Evolutionary conservation across 2,329 filamentous ascomycete genomes (phyloP), one percentile per base, ranked within the genome.

Genomic region (Laburnicola sp.): DNA sequence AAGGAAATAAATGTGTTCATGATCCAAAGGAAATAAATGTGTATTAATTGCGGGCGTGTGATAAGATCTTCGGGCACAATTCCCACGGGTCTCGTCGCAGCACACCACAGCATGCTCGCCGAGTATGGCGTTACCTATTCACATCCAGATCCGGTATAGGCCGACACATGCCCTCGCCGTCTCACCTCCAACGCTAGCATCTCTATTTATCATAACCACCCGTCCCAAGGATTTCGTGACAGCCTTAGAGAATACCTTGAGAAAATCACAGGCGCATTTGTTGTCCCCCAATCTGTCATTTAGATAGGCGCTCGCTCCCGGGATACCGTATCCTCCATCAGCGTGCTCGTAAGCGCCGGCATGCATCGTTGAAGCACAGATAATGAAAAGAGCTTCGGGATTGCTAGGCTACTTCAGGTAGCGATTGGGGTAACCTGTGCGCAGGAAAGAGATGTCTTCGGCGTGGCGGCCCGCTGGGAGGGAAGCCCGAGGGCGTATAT

Each of bases 401-500:
- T 31, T 21, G 16, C 8, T 35, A 5, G 16, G 39, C 38, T 50
- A 37, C 47, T n/a, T 21, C 4, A 49, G 31, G 38, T 52, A 57
- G 50, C 35, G 25, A 27, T 32, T 41, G 27, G 31, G n/a, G 21
- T 16, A n/a, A 9, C 16, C 22, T 34, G 11, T 28, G 22, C 23
- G 32, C 21, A 35, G 30, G 10, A 11, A n/a, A 23, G 28, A 48
- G 45, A 69, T 70, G 66, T 47, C 57, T 7, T 53, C 59, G 34
- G 42, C 56, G 47, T 65, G 66, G 63, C 55, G 52, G 4, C 30
- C 58, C 4, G 50, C 53, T 7, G 30, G 40, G 16, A 48, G 31
- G 35, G 56, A 60, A 30, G 59, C 60, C 6, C 53, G 59, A 32
- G 68, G 31, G 60, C 60, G 21, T 72, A 72, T 36, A 63, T 66